Evolutionary conservation across 805 yeast species (phyloP), one percentile per base, ranked within the genome.

Genomic region (Kluyveromyces dobzhanskii): DNA sequence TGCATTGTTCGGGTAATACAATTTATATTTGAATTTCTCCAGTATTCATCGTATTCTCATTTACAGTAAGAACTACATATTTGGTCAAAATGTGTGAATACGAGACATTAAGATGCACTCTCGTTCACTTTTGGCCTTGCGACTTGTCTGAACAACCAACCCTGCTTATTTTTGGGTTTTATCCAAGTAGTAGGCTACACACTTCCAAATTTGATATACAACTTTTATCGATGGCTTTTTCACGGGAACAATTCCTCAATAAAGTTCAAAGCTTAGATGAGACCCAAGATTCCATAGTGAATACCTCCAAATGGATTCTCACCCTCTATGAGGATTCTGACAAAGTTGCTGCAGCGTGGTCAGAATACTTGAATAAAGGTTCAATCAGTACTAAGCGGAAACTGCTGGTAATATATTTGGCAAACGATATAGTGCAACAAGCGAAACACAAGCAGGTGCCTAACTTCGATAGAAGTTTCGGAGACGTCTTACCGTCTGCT

Each of bases 351-450:
- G 41, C 45, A 25, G 44, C 50, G 13, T 58, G 61, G 62, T 47
- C 45, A 35, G 32, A 37, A 7, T 58, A 55, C 34, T 48, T 56
- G 46, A 35, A 46, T 9, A 46, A 49, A 31, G 34, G 46, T 7
- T 43, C 44, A 24, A 48, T 49, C 3, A 56, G 53, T 41, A 54
- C 57, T 7, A 52, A 59, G 35, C 51, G 59, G 26, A 56, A 54
- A 35, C 41, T 59, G 13, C 37, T 56, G 26, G 56, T 53, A 11
- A 47, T 59, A 16, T 59, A 59, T 37, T 39, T 59, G 25, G 54
- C 53, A 4, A 59, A 59, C 32, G 61, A 59, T 45, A 59, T 56
- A 17, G 59, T 57, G 2, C 64, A 59, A 35, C 62, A 58, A 38
- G 54, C 57, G 3, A 56, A 56, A 32, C 49, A 47, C 19, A 53